Evolutionary conservation across 495 filamentous ascomycete genomes (phyloP), one percentile per base, ranked within the genome.

Genomic region (Xylaria castorea): DNA sequence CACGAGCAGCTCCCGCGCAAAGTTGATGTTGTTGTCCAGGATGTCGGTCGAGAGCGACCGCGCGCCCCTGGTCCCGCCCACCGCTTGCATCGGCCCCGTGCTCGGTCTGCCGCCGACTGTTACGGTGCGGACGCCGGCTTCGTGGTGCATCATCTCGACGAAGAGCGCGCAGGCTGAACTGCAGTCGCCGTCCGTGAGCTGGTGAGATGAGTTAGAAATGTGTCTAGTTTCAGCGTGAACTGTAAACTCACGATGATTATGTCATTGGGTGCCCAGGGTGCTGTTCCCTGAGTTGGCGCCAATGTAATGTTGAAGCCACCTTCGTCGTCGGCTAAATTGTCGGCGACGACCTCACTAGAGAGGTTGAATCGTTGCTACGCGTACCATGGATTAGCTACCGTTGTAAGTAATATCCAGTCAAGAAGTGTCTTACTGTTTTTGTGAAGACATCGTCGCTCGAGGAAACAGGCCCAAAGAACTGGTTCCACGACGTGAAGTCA

Each of bases 81-180:
- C 82, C 27, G 80, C 85, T 81, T 90, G 89, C 81, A 90, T 90
- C 3, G 84, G 81, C 7, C 81, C 81, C 11, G 80, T 76, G 66
- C 76, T 77, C 12, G 87, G 84, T 34, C 85, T 84, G 40, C 89
- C 89, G 27, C 89, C 89, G 44, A 88, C 80, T n/a, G 84, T 82
- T 40, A 90, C 83, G 36, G 83, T 84, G 68, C 85, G 86, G 0
- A 90, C 87, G 57, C 85, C 85, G 16, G 73, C 83, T 76, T 87
- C 83, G 71, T 83, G 80, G 12, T 85, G 85, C 86, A 90, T 86
- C 48, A 89, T 80, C 71, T 89, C 86, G 51, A 80, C 78, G 76
- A 91, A 90, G 75, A 89, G 81, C 1, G 85, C 82, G 76, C 89
- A 91, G 8, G 89, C 86, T 3, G 86, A 89, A 20, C 85, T 85